A percentile compares a stretch with the other conserved stretches of the same genome.
Conservation (phyloP, 495 filamentous ascomycete species). For the Hypoxylon perforatum region DNA sequence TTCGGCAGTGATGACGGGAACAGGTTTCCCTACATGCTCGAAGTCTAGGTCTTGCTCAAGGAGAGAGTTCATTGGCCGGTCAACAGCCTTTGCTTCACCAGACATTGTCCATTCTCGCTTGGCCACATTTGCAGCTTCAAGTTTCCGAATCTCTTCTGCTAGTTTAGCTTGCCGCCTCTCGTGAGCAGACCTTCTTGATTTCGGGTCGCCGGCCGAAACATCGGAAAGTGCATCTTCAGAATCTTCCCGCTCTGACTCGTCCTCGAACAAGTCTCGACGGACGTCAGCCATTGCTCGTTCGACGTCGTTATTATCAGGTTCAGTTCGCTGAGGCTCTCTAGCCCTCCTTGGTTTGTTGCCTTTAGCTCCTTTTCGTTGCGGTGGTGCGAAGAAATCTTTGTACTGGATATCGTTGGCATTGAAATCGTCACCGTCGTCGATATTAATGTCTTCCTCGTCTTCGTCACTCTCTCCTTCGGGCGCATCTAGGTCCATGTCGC, state of each 20-base stretch:
- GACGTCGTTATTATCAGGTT: constrained; percentile 69
- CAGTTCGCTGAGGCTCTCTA: constrained; percentile 41
- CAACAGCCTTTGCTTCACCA: constrained; percentile 85
- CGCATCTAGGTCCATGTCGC: constrained; percentile 70
- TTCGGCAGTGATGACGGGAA: constrained; percentile 94
- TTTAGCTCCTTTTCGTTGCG: constrained; percentile 73
- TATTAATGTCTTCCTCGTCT: constrained; percentile 64
- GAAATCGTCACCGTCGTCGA: constrained; percentile 58
- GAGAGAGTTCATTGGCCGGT: constrained; percentile 88
- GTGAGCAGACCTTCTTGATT: constrained; percentile 75
- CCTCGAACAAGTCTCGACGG: constrained; percentile 91
- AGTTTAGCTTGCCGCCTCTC: constrained; percentile 87
- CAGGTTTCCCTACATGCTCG: constrained; percentile 93
- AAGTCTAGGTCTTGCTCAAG: constrained; percentile 97
- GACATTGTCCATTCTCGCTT: constrained; percentile 92
- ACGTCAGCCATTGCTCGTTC: constrained; percentile 91
- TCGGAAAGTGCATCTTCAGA: constrained; percentile 66
- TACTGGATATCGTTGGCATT: constrained; percentile 90
- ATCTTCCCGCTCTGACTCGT: constrained; percentile 70
- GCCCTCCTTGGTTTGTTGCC: constrained; percentile 51
- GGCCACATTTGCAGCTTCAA: constrained; percentile 89
- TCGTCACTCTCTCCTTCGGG: constrained; percentile 67
- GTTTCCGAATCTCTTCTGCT: constrained; percentile 86
- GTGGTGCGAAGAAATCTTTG: constrained; percentile 89
- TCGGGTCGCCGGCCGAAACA: constrained; percentile 65